phyloP scores from a whole-genome alignment of 2,329 filamentous ascomycete genomes.

The Thermoascus crustaceus region DNA sequence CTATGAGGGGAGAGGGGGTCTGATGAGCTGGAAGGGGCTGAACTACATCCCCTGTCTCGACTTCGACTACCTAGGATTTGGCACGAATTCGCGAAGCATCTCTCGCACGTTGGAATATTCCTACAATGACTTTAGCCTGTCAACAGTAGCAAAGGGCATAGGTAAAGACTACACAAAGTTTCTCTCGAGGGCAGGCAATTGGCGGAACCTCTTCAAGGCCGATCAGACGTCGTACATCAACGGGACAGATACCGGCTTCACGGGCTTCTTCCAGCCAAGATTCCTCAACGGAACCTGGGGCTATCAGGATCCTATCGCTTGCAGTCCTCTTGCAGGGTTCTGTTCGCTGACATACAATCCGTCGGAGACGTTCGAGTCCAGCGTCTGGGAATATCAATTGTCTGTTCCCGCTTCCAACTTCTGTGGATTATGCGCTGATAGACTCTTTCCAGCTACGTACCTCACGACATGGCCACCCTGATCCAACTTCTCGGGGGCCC shows the following conservation, averaged over 20 bases:
- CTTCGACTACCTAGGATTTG: conserved; percentile 58
- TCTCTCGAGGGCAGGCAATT: conserved; percentile 51
- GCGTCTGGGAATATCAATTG: conserved; percentile 26
- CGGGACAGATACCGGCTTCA: conserved; percentile 54
- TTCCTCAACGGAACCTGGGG: conserved; percentile 61
- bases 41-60: conserved; percentile 65
- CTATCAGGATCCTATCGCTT: conserved; percentile 50
- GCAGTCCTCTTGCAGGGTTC: conserved; percentile 17
- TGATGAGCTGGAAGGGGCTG: conserved; percentile 61
- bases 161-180: conserved; percentile 51
- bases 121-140: conserved; percentile 64
- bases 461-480: conserved; percentile 43
- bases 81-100: conserved; percentile 61
- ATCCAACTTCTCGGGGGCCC: conserved; percentile 54
- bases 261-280: conserved; percentile 61
- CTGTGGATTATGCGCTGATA: conserved; percentile 33
- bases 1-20: conserved; percentile 59
- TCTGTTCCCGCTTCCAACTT: conserved; percentile 48
- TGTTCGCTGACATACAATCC: conserved; percentile 23
- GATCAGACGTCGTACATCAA: conserved; percentile 50
- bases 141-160: conserved; percentile 52
- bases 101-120: conserved; percentile 68
- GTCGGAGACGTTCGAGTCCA: conserved; percentile 24
- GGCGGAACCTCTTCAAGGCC: conserved; percentile 59
- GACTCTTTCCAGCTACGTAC: conserved; percentile 44